Conservation (phyloP, 176 grass and related monocot species). For the Cocos nucifera region DNA sequence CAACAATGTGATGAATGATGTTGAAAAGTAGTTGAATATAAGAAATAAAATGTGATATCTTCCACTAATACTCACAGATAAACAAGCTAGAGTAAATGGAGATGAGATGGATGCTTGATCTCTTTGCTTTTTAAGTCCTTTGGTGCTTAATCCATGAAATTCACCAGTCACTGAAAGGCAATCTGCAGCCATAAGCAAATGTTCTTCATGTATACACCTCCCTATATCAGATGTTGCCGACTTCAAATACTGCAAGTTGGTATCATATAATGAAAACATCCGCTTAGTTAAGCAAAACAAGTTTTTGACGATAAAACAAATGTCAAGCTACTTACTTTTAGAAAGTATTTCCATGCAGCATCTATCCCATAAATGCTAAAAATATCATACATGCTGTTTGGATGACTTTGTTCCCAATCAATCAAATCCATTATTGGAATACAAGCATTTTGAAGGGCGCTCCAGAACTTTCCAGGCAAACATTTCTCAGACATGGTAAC, state of each 20-base stretch:
- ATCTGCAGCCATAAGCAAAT: conserved; percentile 62
- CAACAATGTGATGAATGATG: conserved; percentile 18
- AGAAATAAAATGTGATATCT: conserved; percentile 12
- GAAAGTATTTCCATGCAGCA: conserved; percentile 68
- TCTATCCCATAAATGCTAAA: conserved; percentile 71
- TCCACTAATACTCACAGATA: conserved; percentile 55
- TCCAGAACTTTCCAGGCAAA: conserved; percentile 53
- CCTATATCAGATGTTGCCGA: conserved; percentile 53
- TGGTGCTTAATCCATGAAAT: conserved; percentile 66
- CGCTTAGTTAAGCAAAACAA: conserved; percentile 3
- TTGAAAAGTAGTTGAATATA: background rate
- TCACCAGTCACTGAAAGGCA: conserved; percentile 64
- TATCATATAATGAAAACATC: conserved; percentile 15
- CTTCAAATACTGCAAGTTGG: conserved; percentile 56
- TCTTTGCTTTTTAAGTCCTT: conserved; percentile 63
- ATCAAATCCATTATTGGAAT: conserved; percentile 72
- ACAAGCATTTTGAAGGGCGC: conserved; percentile 66
- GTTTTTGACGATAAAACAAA: conserved; percentile 19
- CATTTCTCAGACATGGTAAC: conserved; percentile 69
- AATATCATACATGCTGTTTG: conserved; percentile 46
- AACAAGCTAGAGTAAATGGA: conserved; percentile 91
- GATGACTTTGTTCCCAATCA: conserved; percentile 71
- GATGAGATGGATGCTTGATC: conserved; percentile 48
- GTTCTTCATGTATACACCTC: conserved; percentile 45
- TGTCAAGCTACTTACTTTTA: conserved; percentile 41